phyloP scores from a whole-genome alignment of 192 early-diverging fungal species.

The Coemansia sp. region DNA sequence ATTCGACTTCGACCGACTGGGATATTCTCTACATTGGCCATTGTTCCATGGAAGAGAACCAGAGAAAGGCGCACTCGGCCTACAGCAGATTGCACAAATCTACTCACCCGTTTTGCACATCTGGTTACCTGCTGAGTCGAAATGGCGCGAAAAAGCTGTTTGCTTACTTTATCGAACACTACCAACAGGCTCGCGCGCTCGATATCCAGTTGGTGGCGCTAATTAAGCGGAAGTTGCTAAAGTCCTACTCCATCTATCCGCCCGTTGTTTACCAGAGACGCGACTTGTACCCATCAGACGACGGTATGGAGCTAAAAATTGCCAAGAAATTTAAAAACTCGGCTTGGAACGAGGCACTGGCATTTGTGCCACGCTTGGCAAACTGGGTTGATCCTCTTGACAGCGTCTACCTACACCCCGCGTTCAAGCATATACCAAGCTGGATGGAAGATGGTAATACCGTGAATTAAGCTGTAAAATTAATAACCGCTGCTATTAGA shows the following conservation, averaged over 20 bases:
- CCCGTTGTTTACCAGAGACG: constrained; percentile 54
- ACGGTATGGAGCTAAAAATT: constrained; percentile 46
- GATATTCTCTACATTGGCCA: constrained; percentile 55
- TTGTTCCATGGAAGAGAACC: constrained; percentile 52
- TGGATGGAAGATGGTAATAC: constrained; percentile 46
- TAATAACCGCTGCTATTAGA: neutral
- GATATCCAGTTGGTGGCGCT: constrained; percentile 51
- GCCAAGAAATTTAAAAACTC: constrained; percentile 27
- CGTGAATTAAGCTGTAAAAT: constrained; percentile 10
- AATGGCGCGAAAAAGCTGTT: constrained; percentile 51
- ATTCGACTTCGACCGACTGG: constrained; percentile 24
- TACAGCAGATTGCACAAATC: constrained; percentile 18
- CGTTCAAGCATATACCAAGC: constrained; percentile 38
- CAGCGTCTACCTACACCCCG: constrained; percentile 25
- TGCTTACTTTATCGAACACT: constrained; percentile 38
- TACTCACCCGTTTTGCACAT: constrained; percentile 52
- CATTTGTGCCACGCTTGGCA: constrained; percentile 27
- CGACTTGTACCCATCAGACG: constrained; percentile 51
- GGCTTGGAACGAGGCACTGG: constrained; percentile 38
- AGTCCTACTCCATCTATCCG: constrained; percentile 42
- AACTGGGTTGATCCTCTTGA: constrained; percentile 45
- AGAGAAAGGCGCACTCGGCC: neutral
- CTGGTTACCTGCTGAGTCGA: constrained; percentile 47
- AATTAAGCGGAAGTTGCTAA: constrained; percentile 35
- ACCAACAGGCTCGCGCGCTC: constrained; percentile 21